A percentile compares a stretch with the other conserved stretches of the same genome.
phyloP scores from a whole-genome alignment of 2,329 filamentous ascomycete species.

The Beauveria sp. region DNA sequence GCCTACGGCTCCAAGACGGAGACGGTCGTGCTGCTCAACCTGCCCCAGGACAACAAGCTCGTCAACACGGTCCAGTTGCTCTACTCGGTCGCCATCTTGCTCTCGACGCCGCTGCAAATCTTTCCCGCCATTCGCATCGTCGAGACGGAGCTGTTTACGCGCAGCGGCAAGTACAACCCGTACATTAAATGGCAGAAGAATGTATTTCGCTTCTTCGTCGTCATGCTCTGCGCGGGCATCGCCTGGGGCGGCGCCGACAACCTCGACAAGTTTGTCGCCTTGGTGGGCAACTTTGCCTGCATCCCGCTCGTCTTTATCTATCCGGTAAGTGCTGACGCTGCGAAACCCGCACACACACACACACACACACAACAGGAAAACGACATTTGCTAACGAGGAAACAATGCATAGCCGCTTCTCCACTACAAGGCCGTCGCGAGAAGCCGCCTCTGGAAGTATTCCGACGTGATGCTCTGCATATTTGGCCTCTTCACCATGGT shows the following conservation, averaged over 20 bases:
- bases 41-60: slow-evolving; percentile 90
- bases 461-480: slow-evolving; percentile 69
- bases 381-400: slow-evolving; percentile 23
- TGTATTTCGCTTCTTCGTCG: slow-evolving; percentile 86
- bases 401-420: slow-evolving; percentile 64
- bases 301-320: slow-evolving; percentile 97
- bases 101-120: slow-evolving; percentile 92
- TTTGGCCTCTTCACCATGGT: slow-evolving; percentile 83
- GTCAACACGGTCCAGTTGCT: slow-evolving; percentile 95
- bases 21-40: slow-evolving; percentile 91
- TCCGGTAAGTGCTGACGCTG: slow-evolving; percentile 57
- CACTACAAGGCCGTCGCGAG: slow-evolving; percentile 77
- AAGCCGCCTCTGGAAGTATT: slow-evolving; percentile 56
- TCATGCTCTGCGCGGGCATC: slow-evolving; percentile 75
- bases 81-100: slow-evolving; percentile 93
- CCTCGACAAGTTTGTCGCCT: slow-evolving; percentile 92
- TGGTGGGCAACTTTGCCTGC: slow-evolving; percentile 96
- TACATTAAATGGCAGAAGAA: slow-evolving; percentile 99
- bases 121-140: slow-evolving; percentile 97
- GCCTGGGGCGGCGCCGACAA: slow-evolving; percentile 91
- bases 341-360: neutral
- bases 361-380: neutral
- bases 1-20: slow-evolving; percentile 93
- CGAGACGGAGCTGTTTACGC: slow-evolving; percentile 87
- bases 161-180: slow-evolving; percentile 94